Evolutionary conservation across 306 rosid genomes (phyloP).

Genomic region (Quercus robur): DNA sequence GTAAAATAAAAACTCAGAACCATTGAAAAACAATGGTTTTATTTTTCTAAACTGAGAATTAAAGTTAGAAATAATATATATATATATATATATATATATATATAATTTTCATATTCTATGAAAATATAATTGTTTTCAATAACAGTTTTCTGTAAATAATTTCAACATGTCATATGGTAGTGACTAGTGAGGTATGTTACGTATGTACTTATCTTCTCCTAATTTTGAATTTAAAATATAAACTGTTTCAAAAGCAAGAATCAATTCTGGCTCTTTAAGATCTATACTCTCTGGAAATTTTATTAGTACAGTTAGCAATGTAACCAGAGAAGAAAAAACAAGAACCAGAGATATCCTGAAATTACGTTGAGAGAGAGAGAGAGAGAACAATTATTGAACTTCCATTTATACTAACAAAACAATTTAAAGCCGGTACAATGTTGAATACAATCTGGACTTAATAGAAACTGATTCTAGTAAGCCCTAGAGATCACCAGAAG

Average conservation of each 20-base stretch:
- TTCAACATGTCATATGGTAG: no score
- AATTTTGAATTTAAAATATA: background rate
- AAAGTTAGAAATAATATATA: background rate
- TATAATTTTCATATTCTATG: background rate
- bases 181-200: no score
- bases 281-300: background rate
- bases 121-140: background rate
- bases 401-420: background rate
- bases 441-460: background rate
- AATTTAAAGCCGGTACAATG: background rate
- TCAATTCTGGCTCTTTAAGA: no score
- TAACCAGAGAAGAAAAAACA: background rate
- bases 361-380: background rate
- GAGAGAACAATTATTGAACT: background rate
- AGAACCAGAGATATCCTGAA: background rate
- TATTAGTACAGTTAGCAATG: background rate
- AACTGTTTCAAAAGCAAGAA: no score
- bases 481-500: slow-evolving; percentile 18
- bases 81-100: no score
- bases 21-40: background rate
- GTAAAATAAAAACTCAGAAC: background rate
- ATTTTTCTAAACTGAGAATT: background rate
- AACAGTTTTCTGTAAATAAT: background rate
- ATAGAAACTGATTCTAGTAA: slow-evolving; percentile 1
- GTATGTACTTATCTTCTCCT: background rate